Conservation (phyloP, 106 monocot species). For the Dactylorhiza incarnata region DNA sequence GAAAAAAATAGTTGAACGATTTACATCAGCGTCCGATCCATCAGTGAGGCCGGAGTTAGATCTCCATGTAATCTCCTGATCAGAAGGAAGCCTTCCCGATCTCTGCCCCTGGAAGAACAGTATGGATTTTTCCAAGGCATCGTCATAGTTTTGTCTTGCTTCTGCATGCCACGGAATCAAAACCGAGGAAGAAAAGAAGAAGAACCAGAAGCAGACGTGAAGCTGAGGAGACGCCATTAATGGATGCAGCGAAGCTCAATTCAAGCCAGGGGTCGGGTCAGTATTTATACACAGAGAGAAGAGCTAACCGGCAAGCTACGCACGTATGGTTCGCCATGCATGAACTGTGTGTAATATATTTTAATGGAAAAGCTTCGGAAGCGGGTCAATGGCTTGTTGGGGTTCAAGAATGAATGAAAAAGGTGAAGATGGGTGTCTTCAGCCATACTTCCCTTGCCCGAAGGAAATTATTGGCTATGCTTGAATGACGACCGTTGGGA, state of each 20-base stretch:
- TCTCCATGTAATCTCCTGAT: conserved; percentile 37
- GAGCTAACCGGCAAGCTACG: not conserved
- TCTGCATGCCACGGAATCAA: not conserved
- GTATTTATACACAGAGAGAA: not conserved
- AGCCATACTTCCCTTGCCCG: no score
- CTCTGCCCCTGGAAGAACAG: conserved; percentile 55
- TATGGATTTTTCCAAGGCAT: conserved; percentile 42
- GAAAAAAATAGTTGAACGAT: no score
- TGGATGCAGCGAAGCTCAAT: not conserved
- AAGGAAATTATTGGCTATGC: no score
- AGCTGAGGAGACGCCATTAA: conserved; percentile 10
- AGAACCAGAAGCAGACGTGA: not conserved
- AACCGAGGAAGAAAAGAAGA: not conserved
- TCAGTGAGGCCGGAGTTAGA: conserved; percentile 35
- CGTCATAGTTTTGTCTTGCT: conserved; percentile 22
- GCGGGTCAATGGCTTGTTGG: no score
- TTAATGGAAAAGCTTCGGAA: no score
- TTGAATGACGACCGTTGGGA: no score
- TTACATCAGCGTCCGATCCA: conserved; percentile 40
- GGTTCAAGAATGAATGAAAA: no score
- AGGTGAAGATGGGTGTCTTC: no score
- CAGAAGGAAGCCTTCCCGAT: conserved; percentile 35
- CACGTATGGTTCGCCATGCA: no score
- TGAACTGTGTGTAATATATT: no score
- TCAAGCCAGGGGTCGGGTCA: not conserved